Base-by-base conservation (phyloP, 352 stramenopile genomes). In the Pythium periplocum region DNA sequence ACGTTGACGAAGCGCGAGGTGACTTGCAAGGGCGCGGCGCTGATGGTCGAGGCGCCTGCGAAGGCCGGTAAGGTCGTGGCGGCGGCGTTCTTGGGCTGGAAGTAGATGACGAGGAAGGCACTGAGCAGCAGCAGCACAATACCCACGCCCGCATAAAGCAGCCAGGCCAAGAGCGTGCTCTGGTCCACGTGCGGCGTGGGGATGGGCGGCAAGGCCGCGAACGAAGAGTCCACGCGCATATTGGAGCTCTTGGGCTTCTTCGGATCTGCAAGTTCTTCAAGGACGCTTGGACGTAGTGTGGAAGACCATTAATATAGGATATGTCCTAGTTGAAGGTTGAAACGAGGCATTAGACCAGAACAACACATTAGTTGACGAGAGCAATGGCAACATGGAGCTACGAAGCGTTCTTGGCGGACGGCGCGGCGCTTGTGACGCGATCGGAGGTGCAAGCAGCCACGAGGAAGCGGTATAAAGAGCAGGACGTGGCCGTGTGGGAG, bases 1-100 rank as follows among this genome's bases (percentile, higher is more conserved):
- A 57, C 52, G 41, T 78, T 90, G 41, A 90, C 78, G 32, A 89
- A 84, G 38, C 75, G 72, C 11, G 78, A 92, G 7, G 78, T 83
- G 37, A 89, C 62, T 17, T 78, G 68, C 47, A 88, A 64, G 17
- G 77, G 73, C 47, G 73, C 69, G 1, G 78, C 71, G 55, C 71
- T 84, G 51, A 86, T 71, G 36, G 75, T 78, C 35, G 75, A 82
- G 0, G 75, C 71, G 31, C 60, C 61, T 0, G 78, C 77, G 53
- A 87, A 81, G 32, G 78, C 73, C 3, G 69, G 62, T 6, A 87
- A 70, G 10, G 66, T 75, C 4, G 80, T 72, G 6, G 75, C 73
- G 6, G 68, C 61, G n/a, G 65, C 68, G 50, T 74, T 65, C 39
- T 72, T 71, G 12, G 82, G 82, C 51, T 92, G 82, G 43, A 76